A percentile compares a stretch with the other conserved stretches of the same genome.
These are phyloP conservation scores for Diversispora eburnea DNA, from an alignment of 192 early-diverging fungal species.

Conservation along the genomic window DNA sequence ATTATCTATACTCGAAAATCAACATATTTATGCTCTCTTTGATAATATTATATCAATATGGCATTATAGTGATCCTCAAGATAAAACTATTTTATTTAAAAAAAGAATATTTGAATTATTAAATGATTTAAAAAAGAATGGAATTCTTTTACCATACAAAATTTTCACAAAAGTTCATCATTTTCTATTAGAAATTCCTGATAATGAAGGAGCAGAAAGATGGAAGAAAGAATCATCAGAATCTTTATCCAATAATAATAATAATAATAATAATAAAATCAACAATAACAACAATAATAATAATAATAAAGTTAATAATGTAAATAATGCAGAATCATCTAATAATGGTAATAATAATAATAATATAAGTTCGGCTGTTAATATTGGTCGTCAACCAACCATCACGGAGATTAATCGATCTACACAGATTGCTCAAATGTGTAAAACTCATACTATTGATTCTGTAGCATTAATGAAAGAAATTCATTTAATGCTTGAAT, in stretches of 20 bases:
- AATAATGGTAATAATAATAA: neutral
- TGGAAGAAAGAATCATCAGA: neutral
- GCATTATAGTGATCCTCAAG: neutral
- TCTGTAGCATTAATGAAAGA: neutral
- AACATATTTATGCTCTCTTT: neutral
- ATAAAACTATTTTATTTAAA: neutral
- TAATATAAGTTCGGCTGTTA: neutral
- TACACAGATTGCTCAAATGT: neutral
- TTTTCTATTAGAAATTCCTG: neutral
- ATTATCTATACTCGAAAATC: neutral
- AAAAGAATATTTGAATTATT: neutral
- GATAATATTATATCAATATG: neutral
- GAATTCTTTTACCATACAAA: neutral
- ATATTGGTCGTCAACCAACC: neutral
- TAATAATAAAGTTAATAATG: too few relatives aligned
- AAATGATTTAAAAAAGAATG: neutral
- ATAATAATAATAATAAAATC: neutral
- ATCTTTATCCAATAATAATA: neutral
- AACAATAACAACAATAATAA: too few relatives aligned
- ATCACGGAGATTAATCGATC: constrained; percentile 13
- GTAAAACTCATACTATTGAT: neutral
- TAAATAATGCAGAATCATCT: too few relatives aligned
- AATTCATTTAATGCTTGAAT: constrained; percentile 8
- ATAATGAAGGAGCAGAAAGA: neutral
- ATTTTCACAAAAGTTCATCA: neutral